Percentiles rank a stretch among this genome's conserved stretches.
phyloP scores from a whole-genome alignment of 2,329 filamentous ascomycete genomes.

The Diplodia corticola region DNA sequence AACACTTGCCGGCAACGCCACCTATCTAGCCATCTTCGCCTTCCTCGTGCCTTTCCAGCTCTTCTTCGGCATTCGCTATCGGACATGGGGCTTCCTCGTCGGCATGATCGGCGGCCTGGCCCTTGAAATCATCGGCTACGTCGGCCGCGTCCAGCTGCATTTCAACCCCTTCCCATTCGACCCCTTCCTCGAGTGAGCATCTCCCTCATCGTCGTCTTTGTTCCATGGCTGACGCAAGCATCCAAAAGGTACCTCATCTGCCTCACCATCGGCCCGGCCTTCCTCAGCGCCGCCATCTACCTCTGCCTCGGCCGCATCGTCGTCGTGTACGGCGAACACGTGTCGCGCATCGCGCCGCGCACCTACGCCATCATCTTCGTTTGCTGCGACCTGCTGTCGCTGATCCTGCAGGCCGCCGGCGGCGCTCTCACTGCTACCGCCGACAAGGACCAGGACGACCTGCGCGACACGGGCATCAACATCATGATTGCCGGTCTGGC shows the following conservation, averaged over 20 bases:
- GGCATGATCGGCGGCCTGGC: slow-evolving; percentile 51
- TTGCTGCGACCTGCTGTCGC: slow-evolving; percentile 58
- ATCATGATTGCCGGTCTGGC: slow-evolving; percentile 61
- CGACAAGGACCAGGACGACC: slow-evolving; percentile 42
- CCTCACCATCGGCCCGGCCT: slow-evolving; percentile 59
- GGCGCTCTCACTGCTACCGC: slow-evolving; percentile 59
- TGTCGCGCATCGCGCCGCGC: slow-evolving; percentile 33
- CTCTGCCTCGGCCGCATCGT: slow-evolving; percentile 59
- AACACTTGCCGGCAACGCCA: slow-evolving; percentile 51
- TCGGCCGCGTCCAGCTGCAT: slow-evolving; percentile 55
- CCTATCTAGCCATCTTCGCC: slow-evolving; percentile 55
- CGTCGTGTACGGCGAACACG: slow-evolving; percentile 51
- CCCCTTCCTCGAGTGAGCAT: slow-evolving; percentile 53
- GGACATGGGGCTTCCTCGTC: slow-evolving; percentile 58
- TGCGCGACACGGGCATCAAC: slow-evolving; percentile 47
- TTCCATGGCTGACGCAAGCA: slow-evolving; percentile 1
- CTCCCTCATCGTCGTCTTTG: neutral
- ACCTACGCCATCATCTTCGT: slow-evolving; percentile 63
- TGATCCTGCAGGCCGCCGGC: slow-evolving; percentile 60
- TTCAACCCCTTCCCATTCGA: slow-evolving; percentile 52
- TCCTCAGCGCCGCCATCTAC: slow-evolving; percentile 57
- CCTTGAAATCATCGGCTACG: slow-evolving; percentile 58
- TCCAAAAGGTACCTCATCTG: slow-evolving; percentile 55
- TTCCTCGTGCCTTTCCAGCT: slow-evolving; percentile 52
- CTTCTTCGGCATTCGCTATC: slow-evolving; percentile 51